A percentile compares a stretch with the other conserved stretches of the same genome.
phyloP scores from a whole-genome alignment of 2,329 filamentous ascomycete genomes.

The Dactylonectria estremocensis region DNA sequence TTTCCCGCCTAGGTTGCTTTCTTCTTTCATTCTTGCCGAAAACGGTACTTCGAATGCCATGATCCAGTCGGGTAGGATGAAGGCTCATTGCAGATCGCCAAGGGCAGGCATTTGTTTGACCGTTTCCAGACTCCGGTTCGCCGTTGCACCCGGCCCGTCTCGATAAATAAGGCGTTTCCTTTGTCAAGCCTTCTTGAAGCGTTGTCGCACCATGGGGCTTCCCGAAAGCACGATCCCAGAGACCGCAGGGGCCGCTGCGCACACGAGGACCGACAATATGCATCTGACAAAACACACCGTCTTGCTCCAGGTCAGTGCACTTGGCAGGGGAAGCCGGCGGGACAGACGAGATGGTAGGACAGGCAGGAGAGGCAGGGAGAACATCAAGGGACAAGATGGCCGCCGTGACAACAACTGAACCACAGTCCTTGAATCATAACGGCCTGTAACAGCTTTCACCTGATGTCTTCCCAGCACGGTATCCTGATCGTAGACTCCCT shows the following conservation, averaged over 20 bases:
- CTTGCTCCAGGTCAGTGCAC: constrained; percentile 8
- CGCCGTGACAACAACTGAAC: constrained; percentile 8
- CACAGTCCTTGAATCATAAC: constrained; percentile 12
- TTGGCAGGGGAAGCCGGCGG: constrained; percentile 15
- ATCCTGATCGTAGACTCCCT: constrained; percentile 23
- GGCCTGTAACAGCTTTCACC: constrained; percentile 9
- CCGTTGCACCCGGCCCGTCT: constrained; percentile 14
- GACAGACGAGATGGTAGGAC: constrained; percentile 17
- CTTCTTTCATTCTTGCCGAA: constrained; percentile 3
- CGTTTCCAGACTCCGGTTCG: not conserved
- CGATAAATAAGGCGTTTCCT: not conserved
- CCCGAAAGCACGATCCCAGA: constrained; percentile 9
- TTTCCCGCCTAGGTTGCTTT: not conserved
- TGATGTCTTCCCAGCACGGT: constrained; percentile 20
- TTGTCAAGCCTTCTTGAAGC: constrained; percentile 10
- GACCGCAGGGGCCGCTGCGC: constrained; percentile 7
- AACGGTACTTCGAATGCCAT: constrained; percentile 3
- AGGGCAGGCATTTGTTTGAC: constrained; percentile 21
- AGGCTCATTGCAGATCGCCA: constrained; percentile 2
- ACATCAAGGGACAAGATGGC: constrained; percentile 8
- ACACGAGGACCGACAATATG: constrained; percentile 13
- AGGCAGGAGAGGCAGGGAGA: not conserved
- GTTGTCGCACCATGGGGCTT: constrained; percentile 21
- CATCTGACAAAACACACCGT: constrained; percentile 5
- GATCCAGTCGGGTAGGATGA: constrained; percentile 1